Conservation (phyloP, 129 eudicot genomes). For the Gnaphalium uliginosum region DNA sequence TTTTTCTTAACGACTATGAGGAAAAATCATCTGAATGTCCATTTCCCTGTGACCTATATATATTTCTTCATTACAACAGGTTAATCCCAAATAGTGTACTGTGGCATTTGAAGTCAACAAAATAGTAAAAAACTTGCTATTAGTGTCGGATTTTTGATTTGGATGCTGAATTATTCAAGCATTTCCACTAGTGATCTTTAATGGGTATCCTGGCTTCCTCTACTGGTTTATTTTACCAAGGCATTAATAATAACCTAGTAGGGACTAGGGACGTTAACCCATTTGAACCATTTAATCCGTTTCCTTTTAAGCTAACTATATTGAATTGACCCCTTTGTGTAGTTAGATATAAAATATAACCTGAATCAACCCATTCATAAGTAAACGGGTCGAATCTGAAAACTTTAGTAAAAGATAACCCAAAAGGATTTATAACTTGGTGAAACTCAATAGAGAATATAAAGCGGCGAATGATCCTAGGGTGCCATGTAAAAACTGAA, state of each 20-base stretch:
- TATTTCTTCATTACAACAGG: not conserved
- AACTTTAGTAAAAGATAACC: not conserved
- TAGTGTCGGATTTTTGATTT: not conserved
- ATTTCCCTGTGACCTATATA: not conserved
- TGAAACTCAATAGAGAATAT: not conserved
- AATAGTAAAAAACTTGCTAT: not conserved
- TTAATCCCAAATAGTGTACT: not conserved
- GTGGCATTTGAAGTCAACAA: not conserved
- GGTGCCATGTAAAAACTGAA: not conserved
- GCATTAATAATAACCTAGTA: not conserved
- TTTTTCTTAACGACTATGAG: not conserved
- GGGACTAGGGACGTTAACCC: not conserved
- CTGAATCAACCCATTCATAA: not conserved
- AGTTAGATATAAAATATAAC: not conserved
- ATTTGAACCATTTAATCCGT: not conserved
- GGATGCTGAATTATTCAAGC: conserved; percentile 4
- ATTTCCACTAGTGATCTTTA: not conserved
- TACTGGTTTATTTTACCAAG: not conserved
- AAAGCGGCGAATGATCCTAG: not conserved
- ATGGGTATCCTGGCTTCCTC: not conserved
- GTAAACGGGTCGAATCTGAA: not conserved
- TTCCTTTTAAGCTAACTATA: not conserved
- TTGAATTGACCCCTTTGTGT: not conserved
- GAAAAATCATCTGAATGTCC: not conserved
- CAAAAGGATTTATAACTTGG: no score